phyloP scores from a whole-genome alignment of 2,329 filamentous ascomycete species.

The Fusarium xylarioides region DNA sequence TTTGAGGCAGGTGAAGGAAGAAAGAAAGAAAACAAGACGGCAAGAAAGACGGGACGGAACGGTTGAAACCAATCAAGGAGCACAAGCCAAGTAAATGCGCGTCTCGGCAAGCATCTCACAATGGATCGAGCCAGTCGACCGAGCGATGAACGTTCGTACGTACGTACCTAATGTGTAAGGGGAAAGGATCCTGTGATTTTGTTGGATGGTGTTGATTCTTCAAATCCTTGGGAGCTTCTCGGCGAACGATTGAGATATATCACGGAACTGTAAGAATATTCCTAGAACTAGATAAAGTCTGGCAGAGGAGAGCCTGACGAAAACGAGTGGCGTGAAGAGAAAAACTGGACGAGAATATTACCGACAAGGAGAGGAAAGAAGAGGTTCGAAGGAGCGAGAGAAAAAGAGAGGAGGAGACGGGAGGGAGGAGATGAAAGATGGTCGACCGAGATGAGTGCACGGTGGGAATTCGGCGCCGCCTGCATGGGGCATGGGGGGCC shows the following conservation, averaged over 20 bases:
- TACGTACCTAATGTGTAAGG: constrained; percentile 40
- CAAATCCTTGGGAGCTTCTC: constrained; percentile 32
- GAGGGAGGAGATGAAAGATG: constrained; percentile 41
- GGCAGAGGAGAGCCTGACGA: constrained; percentile 42
- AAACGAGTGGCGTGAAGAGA: constrained; percentile 53
- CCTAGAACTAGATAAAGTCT: constrained; percentile 40
- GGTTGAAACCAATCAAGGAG: constrained; percentile 30
- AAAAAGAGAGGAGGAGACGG: constrained; percentile 38
- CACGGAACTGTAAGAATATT: constrained; percentile 28
- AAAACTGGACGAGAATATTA: constrained; percentile 43
- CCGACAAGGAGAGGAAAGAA: constrained; percentile 41
- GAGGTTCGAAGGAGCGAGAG: constrained; percentile 38
- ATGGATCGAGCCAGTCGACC: constrained; percentile 12
- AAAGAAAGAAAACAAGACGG: constrained; percentile 35
- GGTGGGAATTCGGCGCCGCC: constrained; percentile 38
- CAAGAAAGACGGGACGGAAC: constrained; percentile 16
- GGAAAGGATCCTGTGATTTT: constrained; percentile 29
- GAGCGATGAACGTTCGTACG: constrained; percentile 28
- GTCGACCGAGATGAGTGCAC: constrained; percentile 40
- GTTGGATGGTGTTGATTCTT: constrained; percentile 29
- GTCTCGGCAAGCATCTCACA: constrained; percentile 28
- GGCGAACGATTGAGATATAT: constrained; percentile 35
- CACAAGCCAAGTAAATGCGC: constrained; percentile 34
- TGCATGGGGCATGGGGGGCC: constrained; percentile 19
- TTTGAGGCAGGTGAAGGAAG: constrained; percentile 12